These are phyloP conservation scores for Discostella pseudostelligera DNA, from an alignment of 108 stramenopile genomes.

Conservation along the genomic window DNA sequence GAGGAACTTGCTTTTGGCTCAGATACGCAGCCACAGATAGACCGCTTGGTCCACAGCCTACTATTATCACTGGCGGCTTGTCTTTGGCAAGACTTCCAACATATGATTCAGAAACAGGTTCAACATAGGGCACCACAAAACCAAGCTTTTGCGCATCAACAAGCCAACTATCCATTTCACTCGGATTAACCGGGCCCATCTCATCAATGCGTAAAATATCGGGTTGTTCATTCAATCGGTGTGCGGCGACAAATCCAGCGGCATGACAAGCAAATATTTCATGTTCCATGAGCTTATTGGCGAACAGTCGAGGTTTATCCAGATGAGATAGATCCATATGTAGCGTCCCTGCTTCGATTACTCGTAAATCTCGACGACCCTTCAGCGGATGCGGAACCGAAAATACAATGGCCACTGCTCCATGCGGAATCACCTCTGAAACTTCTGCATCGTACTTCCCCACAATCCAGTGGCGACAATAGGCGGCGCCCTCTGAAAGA, in stretches of 20 bases:
- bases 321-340: conserved; percentile 47
- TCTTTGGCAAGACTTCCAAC: neutral
- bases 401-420: conserved; percentile 48
- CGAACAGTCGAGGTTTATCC: conserved; percentile 50
- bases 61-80: conserved; percentile 40
- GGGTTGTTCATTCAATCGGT: conserved; percentile 29
- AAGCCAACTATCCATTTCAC: conserved; percentile 53
- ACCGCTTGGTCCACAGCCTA: conserved; percentile 50
- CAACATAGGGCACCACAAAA: conserved; percentile 35
- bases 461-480: conserved; percentile 49
- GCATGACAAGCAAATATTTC: conserved; percentile 64
- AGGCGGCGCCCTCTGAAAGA: conserved; percentile 38
- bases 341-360: conserved; percentile 55
- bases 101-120: conserved; percentile 16
- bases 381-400: conserved; percentile 49
- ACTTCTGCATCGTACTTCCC: conserved; percentile 51
- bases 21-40: conserved; percentile 36
- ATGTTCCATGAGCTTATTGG: conserved; percentile 52
- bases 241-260: conserved; percentile 47
- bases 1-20: conserved; percentile 31
- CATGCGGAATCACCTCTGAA: conserved; percentile 42
- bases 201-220: conserved; percentile 40
- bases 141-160: conserved; percentile 45
- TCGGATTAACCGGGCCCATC: conserved; percentile 50
- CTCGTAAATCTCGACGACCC: conserved; percentile 37